Conservation (phyloP, 495 filamentous ascomycete species). For the Pseudevernia furfuracea region DNA sequence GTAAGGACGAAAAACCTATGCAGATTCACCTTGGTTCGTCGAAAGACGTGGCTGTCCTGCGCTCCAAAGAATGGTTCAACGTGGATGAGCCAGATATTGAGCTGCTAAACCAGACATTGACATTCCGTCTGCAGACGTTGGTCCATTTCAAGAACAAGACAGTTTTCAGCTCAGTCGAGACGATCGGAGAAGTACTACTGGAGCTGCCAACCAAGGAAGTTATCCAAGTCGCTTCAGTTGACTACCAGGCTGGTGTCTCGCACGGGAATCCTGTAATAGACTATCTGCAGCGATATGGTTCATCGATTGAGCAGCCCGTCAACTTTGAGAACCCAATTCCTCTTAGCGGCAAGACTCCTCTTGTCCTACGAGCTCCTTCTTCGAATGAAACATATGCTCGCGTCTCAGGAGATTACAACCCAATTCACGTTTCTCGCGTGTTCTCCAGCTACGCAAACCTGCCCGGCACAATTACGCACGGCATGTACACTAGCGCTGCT, state of each 20-base stretch:
- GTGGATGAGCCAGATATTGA: constrained; percentile 73
- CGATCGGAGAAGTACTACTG: constrained; percentile 82
- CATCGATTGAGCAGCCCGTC: constrained; percentile 91
- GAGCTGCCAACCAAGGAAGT: constrained; percentile 97
- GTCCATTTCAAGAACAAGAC: constrained; percentile 91
- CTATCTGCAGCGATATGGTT: constrained; percentile 86
- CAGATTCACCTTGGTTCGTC: constrained; percentile 77
- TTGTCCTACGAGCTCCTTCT: constrained; percentile 82
- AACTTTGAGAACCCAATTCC: constrained; percentile 97
- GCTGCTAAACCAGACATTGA: constrained; percentile 82
- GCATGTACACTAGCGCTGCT: constrained; percentile 97
- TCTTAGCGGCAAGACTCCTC: constrained; percentile 80
- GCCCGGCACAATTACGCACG: constrained; percentile 93
- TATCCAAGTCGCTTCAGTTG: constrained; percentile 89
- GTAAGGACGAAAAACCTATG: constrained; percentile 92
- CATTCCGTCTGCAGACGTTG: constrained; percentile 89
- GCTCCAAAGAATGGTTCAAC: constrained; percentile 95
- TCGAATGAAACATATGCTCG: constrained; percentile 97
- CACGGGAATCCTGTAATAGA: constrained; percentile 96
- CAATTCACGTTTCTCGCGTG: constrained; percentile 94
- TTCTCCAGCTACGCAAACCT: constrained; percentile 94
- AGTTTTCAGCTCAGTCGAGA: constrained; percentile 88
- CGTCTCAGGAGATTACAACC: constrained; percentile 97
- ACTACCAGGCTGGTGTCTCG: constrained; percentile 82
- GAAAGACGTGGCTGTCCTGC: constrained; percentile 87